These are phyloP conservation scores for Claviceps pusilla DNA, from an alignment of 2,329 filamentous ascomycete genomes.

Conservation along the genomic window DNA sequence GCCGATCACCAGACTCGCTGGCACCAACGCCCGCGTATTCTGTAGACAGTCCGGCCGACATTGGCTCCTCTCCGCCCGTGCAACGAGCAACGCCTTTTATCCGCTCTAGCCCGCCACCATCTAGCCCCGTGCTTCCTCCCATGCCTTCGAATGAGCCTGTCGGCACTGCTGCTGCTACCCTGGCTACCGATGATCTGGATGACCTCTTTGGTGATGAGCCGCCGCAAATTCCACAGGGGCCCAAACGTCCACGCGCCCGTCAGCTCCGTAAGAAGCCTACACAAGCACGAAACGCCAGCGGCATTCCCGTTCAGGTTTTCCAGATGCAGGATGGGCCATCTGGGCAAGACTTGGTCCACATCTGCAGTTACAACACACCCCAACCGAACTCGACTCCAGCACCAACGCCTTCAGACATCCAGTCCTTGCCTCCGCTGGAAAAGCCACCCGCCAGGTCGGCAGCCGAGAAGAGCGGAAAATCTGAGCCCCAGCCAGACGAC, in stretches of 20 bases:
- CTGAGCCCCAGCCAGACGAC: slow-evolving; percentile 10
- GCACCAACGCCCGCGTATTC: slow-evolving; percentile 38
- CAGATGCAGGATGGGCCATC: slow-evolving; percentile 21
- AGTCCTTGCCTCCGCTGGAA: slow-evolving; percentile 13
- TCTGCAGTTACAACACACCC: slow-evolving; percentile 19
- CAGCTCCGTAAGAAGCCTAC: slow-evolving; percentile 10
- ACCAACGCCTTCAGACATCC: slow-evolving; percentile 6
- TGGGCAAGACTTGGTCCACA: slow-evolving; percentile 22
- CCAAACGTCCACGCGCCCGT: slow-evolving; percentile 9
- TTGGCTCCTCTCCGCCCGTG: slow-evolving; percentile 81
- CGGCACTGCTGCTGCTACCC: slow-evolving; percentile 52
- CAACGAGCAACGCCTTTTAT: slow-evolving; percentile 44
- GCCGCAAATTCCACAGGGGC: slow-evolving; percentile 25
- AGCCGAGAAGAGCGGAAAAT: slow-evolving; percentile 10
- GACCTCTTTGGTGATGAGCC: slow-evolving; percentile 51
- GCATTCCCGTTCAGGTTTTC: slow-evolving; percentile 29
- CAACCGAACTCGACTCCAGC: slow-evolving; percentile 6
- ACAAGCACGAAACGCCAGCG: slow-evolving; percentile 20
- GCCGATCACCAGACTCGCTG: slow-evolving; percentile 39
- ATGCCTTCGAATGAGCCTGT: slow-evolving; percentile 46
- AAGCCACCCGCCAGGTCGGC: slow-evolving; percentile 8
- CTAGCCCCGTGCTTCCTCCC: slow-evolving; percentile 61
- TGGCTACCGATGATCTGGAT: slow-evolving; percentile 67
- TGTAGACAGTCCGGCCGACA: slow-evolving; percentile 59
- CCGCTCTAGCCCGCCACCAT: slow-evolving; percentile 50